phyloP scores from a whole-genome alignment of 331 rosid genomes.

The Acacia pycnantha region DNA sequence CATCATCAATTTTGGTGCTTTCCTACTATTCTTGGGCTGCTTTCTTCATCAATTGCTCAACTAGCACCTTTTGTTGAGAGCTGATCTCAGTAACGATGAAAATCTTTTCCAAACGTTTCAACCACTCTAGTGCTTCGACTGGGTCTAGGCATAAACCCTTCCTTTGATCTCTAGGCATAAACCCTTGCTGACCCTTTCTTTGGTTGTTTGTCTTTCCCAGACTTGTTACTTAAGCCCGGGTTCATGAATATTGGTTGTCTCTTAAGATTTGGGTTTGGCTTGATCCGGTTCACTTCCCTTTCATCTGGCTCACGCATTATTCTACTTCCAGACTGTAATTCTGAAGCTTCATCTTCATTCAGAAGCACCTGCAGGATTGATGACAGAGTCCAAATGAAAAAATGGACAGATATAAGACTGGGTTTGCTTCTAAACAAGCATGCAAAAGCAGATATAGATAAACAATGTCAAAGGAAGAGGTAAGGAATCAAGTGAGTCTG shows the following conservation, averaged over 20 bases:
- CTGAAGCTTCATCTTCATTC: slow-evolving; percentile 76
- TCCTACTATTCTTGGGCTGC: too few species aligned
- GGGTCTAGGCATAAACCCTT: slow-evolving; percentile 39
- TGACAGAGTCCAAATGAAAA: not conserved
- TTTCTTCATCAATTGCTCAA: too few species aligned
- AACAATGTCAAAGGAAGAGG: slow-evolving; percentile 15
- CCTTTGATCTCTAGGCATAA: slow-evolving; percentile 85
- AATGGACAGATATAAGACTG: not conserved
- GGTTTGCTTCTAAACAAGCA: slow-evolving; percentile 13
- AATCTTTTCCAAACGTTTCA: too few species aligned
- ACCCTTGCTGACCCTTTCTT: slow-evolving; percentile 53
- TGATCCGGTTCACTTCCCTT: slow-evolving; percentile 78
- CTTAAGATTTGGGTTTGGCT: slow-evolving; percentile 75
- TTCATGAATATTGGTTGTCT: slow-evolving; percentile 76
- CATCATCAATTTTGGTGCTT: too few species aligned
- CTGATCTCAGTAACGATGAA: too few species aligned
- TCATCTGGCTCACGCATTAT: slow-evolving; percentile 64
- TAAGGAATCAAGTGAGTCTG: slow-evolving; percentile 6
- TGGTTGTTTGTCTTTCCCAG: slow-evolving; percentile 53
- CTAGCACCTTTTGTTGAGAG: too few species aligned
- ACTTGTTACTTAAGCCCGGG: slow-evolving; percentile 52
- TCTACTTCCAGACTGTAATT: slow-evolving; percentile 55
- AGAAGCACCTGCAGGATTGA: slow-evolving; percentile 72
- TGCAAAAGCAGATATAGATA: not conserved
- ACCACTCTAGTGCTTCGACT: too few species aligned